Base-by-base conservation (phyloP, 495 filamentous ascomycete species). In the Neurospora africana region DNA sequence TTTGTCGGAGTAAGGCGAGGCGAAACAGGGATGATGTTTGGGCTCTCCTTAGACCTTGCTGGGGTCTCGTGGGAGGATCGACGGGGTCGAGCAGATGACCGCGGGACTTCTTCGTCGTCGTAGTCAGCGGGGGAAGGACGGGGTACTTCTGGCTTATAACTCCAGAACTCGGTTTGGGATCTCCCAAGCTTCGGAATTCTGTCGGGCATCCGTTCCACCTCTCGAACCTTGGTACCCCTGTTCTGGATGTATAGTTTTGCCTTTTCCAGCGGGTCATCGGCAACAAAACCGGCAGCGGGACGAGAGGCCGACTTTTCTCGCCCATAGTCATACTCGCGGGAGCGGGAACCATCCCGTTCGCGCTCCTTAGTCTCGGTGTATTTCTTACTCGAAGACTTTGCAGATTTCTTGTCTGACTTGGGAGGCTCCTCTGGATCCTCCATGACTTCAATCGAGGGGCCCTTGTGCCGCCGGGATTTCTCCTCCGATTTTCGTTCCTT, bases 11-110 rank as follows among this genome's bases (percentile, higher is more conserved):
- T 68, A 17, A 61, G 21, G 53, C 53, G 53, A 65, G 53, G 53
- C 27, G 53, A 65, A 33, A 71, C 74, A 27, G 81, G 78, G 17
- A 81, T 70, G 19, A 78, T 70, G 23, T 82, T 72, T 11, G 77
- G 78, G 77, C 37, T 79, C 33, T 80, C 80, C 30, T 78, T 78
- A 23, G 79, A 79, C 43, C 75, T 77, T 5, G 81, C 15, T 33
- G 53, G 78, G 9, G 79, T 78, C 37, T 84, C 82, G 19, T 84
- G 79, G 13, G 83, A 83, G 71, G 80, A 77, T 33, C 83, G 81
- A 21, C 84, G 82, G 5, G 68, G 73, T 15, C 80, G 80, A 30
- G 76, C 77, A 10, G 79, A 75, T 4, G 82, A 74, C 5, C 71
- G 75, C 9, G 23, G 68, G 33, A 78, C 68, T 73, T 81, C 76